A percentile compares a stretch with the other conserved stretches of the same genome.
These are phyloP conservation scores for Wickerhamomyces hampshirensis DNA, from an alignment of 805 yeast species.

Conservation along the genomic window DNA sequence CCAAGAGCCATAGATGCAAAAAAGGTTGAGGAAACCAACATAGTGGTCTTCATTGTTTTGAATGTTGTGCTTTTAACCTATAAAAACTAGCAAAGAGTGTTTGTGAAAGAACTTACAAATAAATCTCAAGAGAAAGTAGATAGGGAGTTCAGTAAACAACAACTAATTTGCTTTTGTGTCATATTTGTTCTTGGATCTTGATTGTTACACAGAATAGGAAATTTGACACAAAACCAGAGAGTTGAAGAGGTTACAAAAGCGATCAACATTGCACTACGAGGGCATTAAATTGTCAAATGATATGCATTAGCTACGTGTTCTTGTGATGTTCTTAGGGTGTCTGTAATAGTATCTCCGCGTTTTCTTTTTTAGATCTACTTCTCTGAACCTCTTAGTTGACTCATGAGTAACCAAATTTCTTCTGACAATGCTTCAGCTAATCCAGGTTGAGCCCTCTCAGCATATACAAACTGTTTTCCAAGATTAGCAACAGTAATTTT, in stretches of 20 bases:
- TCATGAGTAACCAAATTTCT: slow-evolving; percentile 44
- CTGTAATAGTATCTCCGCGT: no score
- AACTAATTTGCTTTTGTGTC: no score
- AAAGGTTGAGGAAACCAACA: background rate
- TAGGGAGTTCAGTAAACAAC: no score
- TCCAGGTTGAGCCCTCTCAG: slow-evolving; percentile 57
- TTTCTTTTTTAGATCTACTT: no score
- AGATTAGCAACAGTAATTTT: slow-evolving; percentile 40
- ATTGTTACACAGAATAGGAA: no score
- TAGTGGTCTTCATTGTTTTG: background rate
- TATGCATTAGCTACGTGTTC: no score
- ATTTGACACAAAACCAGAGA: background rate
- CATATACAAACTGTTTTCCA: slow-evolving; percentile 33
- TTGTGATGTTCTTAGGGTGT: no score
- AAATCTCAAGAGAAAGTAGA: no score
- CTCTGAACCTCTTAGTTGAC: slow-evolving; percentile 10
- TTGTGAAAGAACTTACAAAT: background rate
- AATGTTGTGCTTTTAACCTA: background rate
- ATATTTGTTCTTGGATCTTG: no score
- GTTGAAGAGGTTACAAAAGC: no score
- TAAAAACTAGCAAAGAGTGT: background rate
- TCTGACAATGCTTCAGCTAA: slow-evolving; percentile 62
- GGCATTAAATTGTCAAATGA: no score
- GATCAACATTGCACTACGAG: no score
- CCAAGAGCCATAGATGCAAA: background rate